Conservation (phyloP, 352 stramenopile species). For the Pythium angustatum region DNA sequence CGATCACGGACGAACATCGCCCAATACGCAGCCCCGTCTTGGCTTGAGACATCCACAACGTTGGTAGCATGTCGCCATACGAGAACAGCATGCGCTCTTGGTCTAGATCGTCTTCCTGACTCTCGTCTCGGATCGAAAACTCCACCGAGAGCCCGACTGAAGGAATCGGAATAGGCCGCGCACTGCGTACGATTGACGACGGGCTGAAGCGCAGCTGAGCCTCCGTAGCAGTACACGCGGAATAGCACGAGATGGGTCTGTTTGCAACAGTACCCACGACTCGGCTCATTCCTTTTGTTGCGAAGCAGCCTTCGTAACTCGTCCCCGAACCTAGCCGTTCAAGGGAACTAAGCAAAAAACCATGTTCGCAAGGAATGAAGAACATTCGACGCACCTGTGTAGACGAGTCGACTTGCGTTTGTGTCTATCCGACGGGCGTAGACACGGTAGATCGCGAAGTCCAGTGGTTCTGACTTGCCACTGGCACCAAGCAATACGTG, state of each 20-base stretch:
- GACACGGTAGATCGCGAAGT: conserved; percentile 37
- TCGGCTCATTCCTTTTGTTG: conserved; percentile 16
- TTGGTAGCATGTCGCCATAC: conserved; percentile 29
- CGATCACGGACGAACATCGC: conserved; percentile 33
- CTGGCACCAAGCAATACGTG: conserved; percentile 37
- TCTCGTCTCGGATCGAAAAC: conserved; percentile 34
- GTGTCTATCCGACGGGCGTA: conserved; percentile 17
- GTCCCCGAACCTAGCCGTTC: conserved; percentile 30
- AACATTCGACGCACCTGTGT: conserved; percentile 36
- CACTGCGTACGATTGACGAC: conserved; percentile 31
- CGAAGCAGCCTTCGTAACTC: conserved; percentile 37
- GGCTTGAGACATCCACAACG: conserved; percentile 19
- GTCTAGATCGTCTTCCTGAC: neutral
- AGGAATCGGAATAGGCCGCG: conserved; percentile 29
- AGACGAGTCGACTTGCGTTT: conserved; percentile 22
- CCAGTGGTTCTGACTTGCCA: neutral
- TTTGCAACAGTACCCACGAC: neutral
- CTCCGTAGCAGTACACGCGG: conserved; percentile 7
- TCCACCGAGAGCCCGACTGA: conserved; percentile 37
- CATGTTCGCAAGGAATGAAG: neutral
- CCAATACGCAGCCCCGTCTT: conserved; percentile 32
- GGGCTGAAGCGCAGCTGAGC: conserved; percentile 39
- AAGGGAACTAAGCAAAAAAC: neutral
- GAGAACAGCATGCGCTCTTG: conserved; percentile 36
- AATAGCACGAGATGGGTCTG: conserved; percentile 1